Evolutionary conservation across 129 eudicot genomes (phyloP).

Genomic region (Pittosporum tobira): DNA sequence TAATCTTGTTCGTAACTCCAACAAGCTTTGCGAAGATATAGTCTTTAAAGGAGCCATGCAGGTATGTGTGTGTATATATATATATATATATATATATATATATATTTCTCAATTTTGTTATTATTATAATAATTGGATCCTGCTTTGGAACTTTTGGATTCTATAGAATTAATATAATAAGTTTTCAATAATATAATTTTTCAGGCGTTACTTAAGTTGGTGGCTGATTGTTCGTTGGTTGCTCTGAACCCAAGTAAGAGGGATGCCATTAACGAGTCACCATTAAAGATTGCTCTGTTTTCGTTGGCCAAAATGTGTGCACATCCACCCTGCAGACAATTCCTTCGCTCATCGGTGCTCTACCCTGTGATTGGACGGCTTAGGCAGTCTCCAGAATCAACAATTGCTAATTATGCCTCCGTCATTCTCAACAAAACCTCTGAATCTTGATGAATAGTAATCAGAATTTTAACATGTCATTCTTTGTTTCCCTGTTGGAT

Average conservation of each 20-base stretch:
- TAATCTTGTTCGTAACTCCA: conserved; percentile 89
- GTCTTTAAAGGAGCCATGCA: conserved; percentile 92
- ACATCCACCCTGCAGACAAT: conserved; percentile 72
- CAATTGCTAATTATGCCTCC: conserved; percentile 70
- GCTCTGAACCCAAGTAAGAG: conserved; percentile 64
- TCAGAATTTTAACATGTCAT: conserved; percentile 2
- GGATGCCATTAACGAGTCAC: conserved; percentile 77
- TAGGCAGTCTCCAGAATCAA: conserved; percentile 67
- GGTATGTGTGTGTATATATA: conserved; percentile 29
- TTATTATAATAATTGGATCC: no score
- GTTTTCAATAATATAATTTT: not conserved
- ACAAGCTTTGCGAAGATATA: conserved; percentile 79
- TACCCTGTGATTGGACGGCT: conserved; percentile 64
- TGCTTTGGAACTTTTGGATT: no score
- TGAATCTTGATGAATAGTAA: conserved; percentile 21
- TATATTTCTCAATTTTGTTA: no score
- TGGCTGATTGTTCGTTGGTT: conserved; percentile 58
- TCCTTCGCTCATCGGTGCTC: conserved; percentile 64
- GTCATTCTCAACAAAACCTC: conserved; percentile 51
- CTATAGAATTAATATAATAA: not conserved
- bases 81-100: no score
- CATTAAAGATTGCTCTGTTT: conserved; percentile 71
- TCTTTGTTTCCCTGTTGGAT: not conserved
- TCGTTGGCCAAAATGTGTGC: conserved; percentile 87
- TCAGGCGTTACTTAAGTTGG: conserved; percentile 80